Base-by-base conservation (phyloP, 2,329 filamentous ascomycete species). In the Venturia asperata region DNA sequence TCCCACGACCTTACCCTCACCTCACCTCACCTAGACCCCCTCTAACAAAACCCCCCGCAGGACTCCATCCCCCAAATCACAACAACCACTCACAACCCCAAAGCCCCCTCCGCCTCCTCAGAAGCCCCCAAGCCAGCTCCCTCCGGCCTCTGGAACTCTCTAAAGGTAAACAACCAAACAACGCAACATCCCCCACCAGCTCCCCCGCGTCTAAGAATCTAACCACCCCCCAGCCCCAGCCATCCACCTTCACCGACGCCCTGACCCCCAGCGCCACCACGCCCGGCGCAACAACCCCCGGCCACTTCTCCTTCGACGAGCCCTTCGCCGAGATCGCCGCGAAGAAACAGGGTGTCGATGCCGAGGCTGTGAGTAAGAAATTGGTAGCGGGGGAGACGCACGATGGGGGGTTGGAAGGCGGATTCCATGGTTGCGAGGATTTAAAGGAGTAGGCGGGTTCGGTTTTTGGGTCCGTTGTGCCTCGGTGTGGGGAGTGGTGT, bases 271-370 rank as follows among this genome's bases (percentile, higher is more conserved):
- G 58, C 15, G 58, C 58, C 7, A 61, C 15, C 6, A 61, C 58
- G 19, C 58, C 58, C 24, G 58, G 58, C 4, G 42, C 58, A 19
- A 42, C 58, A 41, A 61, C 58, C 2, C 58, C 58, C 19, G 58
- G 58, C 24, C 21, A 34, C 37, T 61, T 61, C 21, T 61, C 58
- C 17, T 61, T 61, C 58, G 58, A 61, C 42, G 58, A 61, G 17
- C 58, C 58, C 19, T 61, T 61, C 19, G 58, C 34, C 24, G 58
- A 61, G 34, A 11, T 42, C 42, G 34, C 11, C 5, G n/a, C 7
- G 24, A 60, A 60, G 34, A 42, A 24, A 13, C 24, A 42, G 10
- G 42, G 42, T 30, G n/a, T 45, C 24, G 58, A 61, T 34, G 30
- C 58, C 37, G 49, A 15, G 24, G 49, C 49, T 17, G 24, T 56